Conservation (phyloP, 2,329 filamentous ascomycete species). For the Fusarium albosuccineum region DNA sequence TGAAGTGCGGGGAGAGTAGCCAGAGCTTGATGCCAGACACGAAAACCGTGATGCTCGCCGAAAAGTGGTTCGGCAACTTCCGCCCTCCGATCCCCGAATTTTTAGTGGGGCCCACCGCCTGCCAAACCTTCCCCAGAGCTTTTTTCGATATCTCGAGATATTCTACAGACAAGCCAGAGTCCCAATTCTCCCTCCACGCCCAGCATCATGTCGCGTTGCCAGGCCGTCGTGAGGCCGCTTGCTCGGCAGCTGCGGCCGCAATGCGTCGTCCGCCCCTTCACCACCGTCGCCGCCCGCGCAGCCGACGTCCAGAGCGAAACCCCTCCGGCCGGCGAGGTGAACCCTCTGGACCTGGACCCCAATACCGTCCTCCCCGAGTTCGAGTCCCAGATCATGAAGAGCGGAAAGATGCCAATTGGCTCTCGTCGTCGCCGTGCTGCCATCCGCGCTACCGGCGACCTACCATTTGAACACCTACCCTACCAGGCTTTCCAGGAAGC, state of each 20-base stretch:
- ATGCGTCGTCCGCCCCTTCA: slow-evolving; percentile 54
- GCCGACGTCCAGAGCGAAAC: slow-evolving; percentile 44
- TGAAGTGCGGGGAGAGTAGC: slow-evolving; percentile 4
- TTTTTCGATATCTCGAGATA: slow-evolving; percentile 43
- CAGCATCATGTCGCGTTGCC: slow-evolving; percentile 68
- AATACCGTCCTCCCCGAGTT: slow-evolving; percentile 71
- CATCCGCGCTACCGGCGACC: slow-evolving; percentile 71
- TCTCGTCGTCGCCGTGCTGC: slow-evolving; percentile 86
- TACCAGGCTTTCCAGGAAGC: slow-evolving; percentile 99
- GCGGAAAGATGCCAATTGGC: slow-evolving; percentile 80
- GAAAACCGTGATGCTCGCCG: slow-evolving; percentile 44
- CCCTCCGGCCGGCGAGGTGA: slow-evolving; percentile 38
- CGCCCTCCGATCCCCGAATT: slow-evolving; percentile 45
- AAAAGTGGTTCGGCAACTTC: slow-evolving; percentile 47
- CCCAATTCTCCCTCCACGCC: slow-evolving; percentile 12
- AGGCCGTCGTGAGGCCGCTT: slow-evolving; percentile 69
- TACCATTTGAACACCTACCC: slow-evolving; percentile 93
- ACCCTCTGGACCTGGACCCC: slow-evolving; percentile 69
- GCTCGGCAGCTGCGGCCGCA: slow-evolving; percentile 63
- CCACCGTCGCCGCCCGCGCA: slow-evolving; percentile 50
- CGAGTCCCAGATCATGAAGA: slow-evolving; percentile 76
- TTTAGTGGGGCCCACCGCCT: slow-evolving; percentile 45
- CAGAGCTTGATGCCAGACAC: slow-evolving; percentile 11
- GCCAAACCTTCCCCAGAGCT: slow-evolving; percentile 43
- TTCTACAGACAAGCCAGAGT: background rate